Evolutionary conservation across 208 protist species (phyloP).

Genomic region (Plasmodiophora brassicae): DNA sequence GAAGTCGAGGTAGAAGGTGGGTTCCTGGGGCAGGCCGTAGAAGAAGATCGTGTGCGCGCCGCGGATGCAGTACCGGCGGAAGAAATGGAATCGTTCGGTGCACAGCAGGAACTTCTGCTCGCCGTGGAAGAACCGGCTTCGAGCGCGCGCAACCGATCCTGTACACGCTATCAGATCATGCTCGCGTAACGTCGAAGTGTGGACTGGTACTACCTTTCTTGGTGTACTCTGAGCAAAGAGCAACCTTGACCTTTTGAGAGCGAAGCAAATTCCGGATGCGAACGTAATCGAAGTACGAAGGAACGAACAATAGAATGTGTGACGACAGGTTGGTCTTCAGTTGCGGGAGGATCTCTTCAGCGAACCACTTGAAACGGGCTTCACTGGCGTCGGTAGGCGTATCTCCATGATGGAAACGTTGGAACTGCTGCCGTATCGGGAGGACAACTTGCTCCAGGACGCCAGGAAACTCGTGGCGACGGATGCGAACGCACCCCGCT

Average conservation of each 20-base stretch:
- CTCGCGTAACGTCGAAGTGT: neutral
- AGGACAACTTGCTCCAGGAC: neutral
- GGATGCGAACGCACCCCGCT: neutral
- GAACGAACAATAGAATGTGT: neutral
- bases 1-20: neutral
- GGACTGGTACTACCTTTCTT: neutral
- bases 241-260: neutral
- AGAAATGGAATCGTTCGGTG: conserved; percentile 31
- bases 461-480: neutral
- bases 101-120: conserved; percentile 14
- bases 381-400: neutral
- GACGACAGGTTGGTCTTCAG: neutral
- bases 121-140: conserved; percentile 22
- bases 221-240: conserved; percentile 8
- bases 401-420: neutral
- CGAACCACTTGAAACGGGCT: conserved; percentile 18
- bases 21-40: neutral
- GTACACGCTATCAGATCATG: neutral
- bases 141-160: neutral
- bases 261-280: neutral
- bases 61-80: conserved; percentile 15
- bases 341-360: neutral
- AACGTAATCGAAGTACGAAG: conserved; percentile 25
- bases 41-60: conserved; percentile 19
- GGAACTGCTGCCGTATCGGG: conserved; percentile 16